Evolutionary conservation across 2,329 filamentous ascomycete genomes (phyloP).

Genomic region (Penicillium fuscoglaucum): DNA sequence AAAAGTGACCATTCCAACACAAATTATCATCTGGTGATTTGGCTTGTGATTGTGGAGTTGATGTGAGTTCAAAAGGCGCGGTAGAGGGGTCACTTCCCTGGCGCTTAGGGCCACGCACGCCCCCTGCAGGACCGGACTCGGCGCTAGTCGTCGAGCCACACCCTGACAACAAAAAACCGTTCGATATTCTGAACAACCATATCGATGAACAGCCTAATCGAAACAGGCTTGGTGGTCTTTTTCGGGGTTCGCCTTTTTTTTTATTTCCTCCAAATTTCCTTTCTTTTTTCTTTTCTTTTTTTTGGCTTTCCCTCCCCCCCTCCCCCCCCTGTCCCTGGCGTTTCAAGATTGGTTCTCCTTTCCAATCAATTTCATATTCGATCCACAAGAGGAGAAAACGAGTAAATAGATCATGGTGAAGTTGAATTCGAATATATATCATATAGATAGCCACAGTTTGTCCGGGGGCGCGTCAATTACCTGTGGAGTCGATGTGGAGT

Average conservation of each 20-base stretch:
- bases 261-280: neutral
- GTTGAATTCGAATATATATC: neutral
- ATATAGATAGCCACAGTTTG: neutral
- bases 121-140: slow-evolving; percentile 9
- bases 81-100: slow-evolving; percentile 13
- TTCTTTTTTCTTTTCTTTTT: neutral
- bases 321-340: slow-evolving; percentile 1
- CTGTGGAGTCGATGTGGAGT: slow-evolving; percentile 19
- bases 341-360: slow-evolving; percentile 2
- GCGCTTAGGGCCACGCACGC: slow-evolving; percentile 26
- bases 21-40: neutral
- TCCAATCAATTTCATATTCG: neutral
- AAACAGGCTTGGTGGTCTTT: slow-evolving; percentile 6
- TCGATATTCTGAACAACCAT: slow-evolving; percentile 13
- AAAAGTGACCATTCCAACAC: slow-evolving; percentile 6
- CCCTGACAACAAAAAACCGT: slow-evolving; percentile 4
- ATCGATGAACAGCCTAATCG: slow-evolving; percentile 2
- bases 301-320: neutral
- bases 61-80: slow-evolving; percentile 1
- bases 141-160: slow-evolving; percentile 7
- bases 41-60: neutral
- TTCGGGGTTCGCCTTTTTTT: slow-evolving; percentile 2
- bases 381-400: neutral
- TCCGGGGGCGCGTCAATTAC: neutral
- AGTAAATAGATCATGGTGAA: neutral